Conservation (phyloP, 2,329 filamentous ascomycete genomes). For the Claviceps lovelessii region DNA sequence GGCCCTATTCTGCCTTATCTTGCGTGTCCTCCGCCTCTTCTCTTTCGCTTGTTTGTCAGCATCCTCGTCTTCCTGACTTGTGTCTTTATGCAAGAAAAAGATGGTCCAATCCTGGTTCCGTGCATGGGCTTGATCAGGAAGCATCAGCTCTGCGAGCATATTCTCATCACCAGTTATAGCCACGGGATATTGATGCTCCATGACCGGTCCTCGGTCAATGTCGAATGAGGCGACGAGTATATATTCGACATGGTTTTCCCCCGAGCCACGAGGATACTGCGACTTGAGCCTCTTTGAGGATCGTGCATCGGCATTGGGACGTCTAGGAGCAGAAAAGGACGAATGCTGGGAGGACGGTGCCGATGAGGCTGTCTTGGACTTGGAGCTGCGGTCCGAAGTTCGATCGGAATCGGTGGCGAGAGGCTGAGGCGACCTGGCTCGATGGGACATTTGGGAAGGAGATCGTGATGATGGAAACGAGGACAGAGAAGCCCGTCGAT, state of each 20-base stretch:
- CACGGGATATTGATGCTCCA: constrained; percentile 95
- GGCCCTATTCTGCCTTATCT: constrained; percentile 35
- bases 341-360: constrained; percentile 49
- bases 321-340: constrained; percentile 37
- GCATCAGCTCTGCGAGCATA: constrained; percentile 96
- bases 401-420: constrained; percentile 37
- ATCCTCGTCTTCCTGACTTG: constrained; percentile 68
- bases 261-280: constrained; percentile 59
- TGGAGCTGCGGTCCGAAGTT: constrained; percentile 44
- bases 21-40: constrained; percentile 36
- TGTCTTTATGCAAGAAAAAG: constrained; percentile 96
- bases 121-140: constrained; percentile 91
- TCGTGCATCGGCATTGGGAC: constrained; percentile 35
- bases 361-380: constrained; percentile 45
- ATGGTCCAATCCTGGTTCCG: constrained; percentile 98
- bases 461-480: constrained; percentile 48
- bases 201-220: constrained; percentile 86
- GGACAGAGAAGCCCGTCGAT: constrained; percentile 42
- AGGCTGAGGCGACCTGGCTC: constrained; percentile 41
- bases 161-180: constrained; percentile 94
- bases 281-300: constrained; percentile 48
- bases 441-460: constrained; percentile 43
- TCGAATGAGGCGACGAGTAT: constrained; percentile 96
- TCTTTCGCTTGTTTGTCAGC: constrained; percentile 47
- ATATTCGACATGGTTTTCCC: constrained; percentile 94